Percentiles rank a stretch among this genome's conserved stretches.
phyloP scores from a whole-genome alignment of 2,329 filamentous ascomycete genomes.

The Huntiella savannae region DNA sequence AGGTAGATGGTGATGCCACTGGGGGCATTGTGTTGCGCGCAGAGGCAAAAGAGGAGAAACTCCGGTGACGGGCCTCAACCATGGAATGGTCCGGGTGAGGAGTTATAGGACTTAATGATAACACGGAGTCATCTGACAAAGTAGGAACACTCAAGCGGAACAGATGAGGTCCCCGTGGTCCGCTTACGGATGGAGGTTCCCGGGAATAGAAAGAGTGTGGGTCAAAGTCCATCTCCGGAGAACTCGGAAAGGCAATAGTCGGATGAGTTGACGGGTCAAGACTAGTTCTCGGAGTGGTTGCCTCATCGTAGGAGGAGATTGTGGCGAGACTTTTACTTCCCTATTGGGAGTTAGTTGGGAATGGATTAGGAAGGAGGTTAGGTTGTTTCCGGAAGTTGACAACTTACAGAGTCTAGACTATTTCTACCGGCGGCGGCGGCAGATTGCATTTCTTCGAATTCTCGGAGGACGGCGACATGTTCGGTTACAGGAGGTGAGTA shows the following conservation, averaged over 20 bases:
- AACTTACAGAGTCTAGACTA: slow-evolving; percentile 52
- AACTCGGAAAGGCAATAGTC: neutral
- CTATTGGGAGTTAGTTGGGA: slow-evolving; percentile 23
- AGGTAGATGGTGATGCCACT: neutral
- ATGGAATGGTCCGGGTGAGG: slow-evolving; percentile 31
- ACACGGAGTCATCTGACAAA: slow-evolving; percentile 30
- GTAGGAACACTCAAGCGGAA: slow-evolving; percentile 52
- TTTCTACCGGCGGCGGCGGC: slow-evolving; percentile 43
- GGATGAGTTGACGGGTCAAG: slow-evolving; percentile 24
- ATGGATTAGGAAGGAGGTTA: neutral
- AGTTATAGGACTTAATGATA: slow-evolving; percentile 57
- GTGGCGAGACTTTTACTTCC: slow-evolving; percentile 64
- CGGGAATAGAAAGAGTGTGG: slow-evolving; percentile 38
- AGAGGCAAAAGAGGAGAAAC: neutral
- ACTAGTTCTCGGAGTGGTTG: slow-evolving; percentile 54
- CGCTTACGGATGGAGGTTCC: slow-evolving; percentile 49
- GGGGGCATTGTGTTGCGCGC: neutral
- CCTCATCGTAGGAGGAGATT: slow-evolving; percentile 70
- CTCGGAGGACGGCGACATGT: slow-evolving; percentile 23
- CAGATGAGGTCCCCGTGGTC: slow-evolving; percentile 69
- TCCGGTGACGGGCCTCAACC: neutral
- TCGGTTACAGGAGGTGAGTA: slow-evolving; percentile 16
- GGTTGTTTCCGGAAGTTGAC: slow-evolving; percentile 10
- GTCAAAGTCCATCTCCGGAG: neutral
- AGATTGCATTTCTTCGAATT: slow-evolving; percentile 24